Conservation (phyloP, 208 protist species). For the Acanthamoeba triangularis region DNA sequence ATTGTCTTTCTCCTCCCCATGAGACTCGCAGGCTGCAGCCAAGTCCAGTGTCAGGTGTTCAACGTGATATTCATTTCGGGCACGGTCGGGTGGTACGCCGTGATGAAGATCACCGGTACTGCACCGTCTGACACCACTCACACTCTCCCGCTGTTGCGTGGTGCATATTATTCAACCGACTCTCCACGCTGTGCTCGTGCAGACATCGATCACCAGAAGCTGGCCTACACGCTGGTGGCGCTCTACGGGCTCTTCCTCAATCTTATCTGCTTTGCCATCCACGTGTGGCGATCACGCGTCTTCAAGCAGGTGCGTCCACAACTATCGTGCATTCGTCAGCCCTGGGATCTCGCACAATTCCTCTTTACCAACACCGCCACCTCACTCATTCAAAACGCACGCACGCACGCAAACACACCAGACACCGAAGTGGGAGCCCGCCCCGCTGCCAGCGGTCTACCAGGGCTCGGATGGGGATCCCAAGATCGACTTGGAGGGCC, state of each 20-base stretch:
- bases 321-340: background rate
- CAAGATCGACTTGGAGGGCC: constrained; percentile 28
- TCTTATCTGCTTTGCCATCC: constrained; percentile 18
- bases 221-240: constrained; percentile 45
- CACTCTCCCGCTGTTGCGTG: background rate
- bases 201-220: constrained; percentile 59
- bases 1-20: background rate
- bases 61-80: constrained; percentile 2
- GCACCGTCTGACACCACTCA: too few relatives aligned
- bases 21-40: background rate
- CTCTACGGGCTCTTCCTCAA: constrained; percentile 25
- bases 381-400: background rate
- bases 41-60: background rate
- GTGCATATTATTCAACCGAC: background rate
- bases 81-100: constrained; percentile 16
- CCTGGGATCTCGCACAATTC: background rate
- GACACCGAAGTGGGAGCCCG: background rate
- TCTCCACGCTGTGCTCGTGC: background rate
- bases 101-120: constrained; percentile 22
- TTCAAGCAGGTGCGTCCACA: constrained; percentile 13
- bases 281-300: constrained; percentile 15
- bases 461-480: background rate
- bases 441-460: background rate
- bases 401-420: background rate
- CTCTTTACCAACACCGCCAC: background rate